Evolutionary conservation across 495 filamentous ascomycete species (phyloP).

Genomic region (Aspergillus kassunensis): DNA sequence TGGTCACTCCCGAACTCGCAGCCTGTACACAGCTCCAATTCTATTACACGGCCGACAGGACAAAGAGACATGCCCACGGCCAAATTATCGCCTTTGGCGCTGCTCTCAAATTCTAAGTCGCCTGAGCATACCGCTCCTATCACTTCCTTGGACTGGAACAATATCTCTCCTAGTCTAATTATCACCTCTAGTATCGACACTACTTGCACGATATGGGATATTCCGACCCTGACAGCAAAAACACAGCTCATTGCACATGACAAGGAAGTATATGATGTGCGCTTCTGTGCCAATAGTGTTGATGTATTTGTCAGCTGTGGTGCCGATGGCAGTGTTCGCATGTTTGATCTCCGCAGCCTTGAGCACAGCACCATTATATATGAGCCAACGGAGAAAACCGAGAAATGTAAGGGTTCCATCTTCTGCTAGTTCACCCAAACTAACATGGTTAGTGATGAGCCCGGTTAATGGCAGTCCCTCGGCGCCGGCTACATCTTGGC

Average conservation of each 20-base stretch:
- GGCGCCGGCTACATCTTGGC: conserved; percentile 66
- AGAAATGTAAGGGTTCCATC: conserved; percentile 58
- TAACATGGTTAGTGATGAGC: conserved; percentile 34
- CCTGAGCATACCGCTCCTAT: conserved; percentile 96
- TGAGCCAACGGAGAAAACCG: conserved; percentile 86
- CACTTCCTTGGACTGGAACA: conserved; percentile 97
- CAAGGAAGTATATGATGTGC: conserved; percentile 97
- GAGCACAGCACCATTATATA: conserved; percentile 99
- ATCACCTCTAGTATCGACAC: conserved; percentile 99
- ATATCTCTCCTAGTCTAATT: conserved; percentile 89
- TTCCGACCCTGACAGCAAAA: conserved; percentile 94
- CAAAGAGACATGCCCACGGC: conserved; percentile 63
- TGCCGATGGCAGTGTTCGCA: conserved; percentile 94
- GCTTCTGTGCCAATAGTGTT: conserved; percentile 92
- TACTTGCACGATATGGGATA: conserved; percentile 99
- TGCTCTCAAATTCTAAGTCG: conserved; percentile 96
- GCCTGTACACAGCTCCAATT: conserved; percentile 54
- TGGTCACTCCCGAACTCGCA: conserved; percentile 77
- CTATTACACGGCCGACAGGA: conserved; percentile 65
- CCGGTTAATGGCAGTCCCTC: conserved; percentile 60
- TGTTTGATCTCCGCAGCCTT: conserved; percentile 96
- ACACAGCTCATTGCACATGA: conserved; percentile 98
- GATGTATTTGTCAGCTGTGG: conserved; percentile 98
- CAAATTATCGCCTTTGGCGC: conserved; percentile 88
- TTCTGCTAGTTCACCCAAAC: not conserved